Percentiles rank a stretch among this genome's conserved stretches.
These are phyloP conservation scores for Torulaspora gathmanii DNA, from an alignment of 805 yeast species.

Conservation along the genomic window DNA sequence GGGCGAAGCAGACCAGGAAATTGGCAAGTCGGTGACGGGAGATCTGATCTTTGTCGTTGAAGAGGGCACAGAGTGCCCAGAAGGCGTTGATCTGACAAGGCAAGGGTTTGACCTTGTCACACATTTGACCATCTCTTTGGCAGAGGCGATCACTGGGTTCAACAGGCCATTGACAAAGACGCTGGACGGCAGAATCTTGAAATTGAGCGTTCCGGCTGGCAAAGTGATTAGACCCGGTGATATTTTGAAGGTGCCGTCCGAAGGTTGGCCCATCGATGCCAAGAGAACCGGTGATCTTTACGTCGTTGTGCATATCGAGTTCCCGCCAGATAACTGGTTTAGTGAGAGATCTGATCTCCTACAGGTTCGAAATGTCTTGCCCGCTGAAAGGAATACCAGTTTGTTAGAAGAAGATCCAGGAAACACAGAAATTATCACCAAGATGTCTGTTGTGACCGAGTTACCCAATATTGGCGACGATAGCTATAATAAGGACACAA, in stretches of 20 bases:
- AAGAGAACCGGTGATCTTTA: conserved; percentile 61
- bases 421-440: conserved; percentile 32
- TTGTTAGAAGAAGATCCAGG: conserved; percentile 17
- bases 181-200: conserved; percentile 72
- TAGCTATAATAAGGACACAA: not conserved
- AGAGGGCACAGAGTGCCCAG: conserved; percentile 42
- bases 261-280: conserved; percentile 73
- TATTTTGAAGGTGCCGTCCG: conserved; percentile 54
- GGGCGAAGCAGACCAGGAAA: conserved; percentile 73
- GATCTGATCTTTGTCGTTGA: conserved; percentile 64
- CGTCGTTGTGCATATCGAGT: conserved; percentile 64
- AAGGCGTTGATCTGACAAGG: conserved; percentile 43
- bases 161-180: conserved; percentile 59
- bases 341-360: conserved; percentile 61
- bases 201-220: conserved; percentile 64
- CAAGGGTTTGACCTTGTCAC: conserved; percentile 62
- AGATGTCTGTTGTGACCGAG: conserved; percentile 27
- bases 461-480: conserved; percentile 23
- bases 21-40: conserved; percentile 64
- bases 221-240: conserved; percentile 79
- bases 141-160: conserved; percentile 85
- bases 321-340: conserved; percentile 84
- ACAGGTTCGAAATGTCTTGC: conserved; percentile 53
- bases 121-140: conserved; percentile 54
- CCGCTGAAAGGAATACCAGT: conserved; percentile 26